These are phyloP conservation scores for Penicillium fuscoglaucum DNA, from an alignment of 2,329 filamentous ascomycete genomes.

Conservation along the genomic window DNA sequence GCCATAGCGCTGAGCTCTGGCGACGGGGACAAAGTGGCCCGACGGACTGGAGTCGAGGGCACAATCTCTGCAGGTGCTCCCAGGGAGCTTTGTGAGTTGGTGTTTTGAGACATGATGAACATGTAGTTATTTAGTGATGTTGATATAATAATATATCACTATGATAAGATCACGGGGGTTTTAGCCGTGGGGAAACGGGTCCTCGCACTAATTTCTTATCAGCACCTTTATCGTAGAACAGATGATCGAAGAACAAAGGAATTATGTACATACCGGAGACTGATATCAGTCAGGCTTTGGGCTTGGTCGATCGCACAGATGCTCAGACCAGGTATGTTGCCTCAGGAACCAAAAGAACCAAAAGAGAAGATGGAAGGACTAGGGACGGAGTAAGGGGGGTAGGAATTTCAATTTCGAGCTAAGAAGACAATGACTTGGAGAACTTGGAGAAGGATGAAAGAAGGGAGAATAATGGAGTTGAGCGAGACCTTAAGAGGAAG, in stretches of 20 bases:
- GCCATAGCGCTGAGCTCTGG: conserved; percentile 35
- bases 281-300: neutral
- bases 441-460: conserved; percentile 9
- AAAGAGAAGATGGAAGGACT: neutral
- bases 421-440: conserved; percentile 5
- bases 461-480: conserved; percentile 14
- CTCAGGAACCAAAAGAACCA: conserved; percentile 1
- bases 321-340: conserved; percentile 6
- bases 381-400: neutral
- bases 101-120: conserved; percentile 36
- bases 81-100: conserved; percentile 38
- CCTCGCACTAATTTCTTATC: conserved; percentile 25
- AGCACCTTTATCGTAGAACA: conserved; percentile 9
- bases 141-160: conserved; percentile 1
- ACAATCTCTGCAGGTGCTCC: conserved; percentile 42
- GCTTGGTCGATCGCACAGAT: conserved; percentile 7
- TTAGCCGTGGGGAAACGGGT: conserved; percentile 20
- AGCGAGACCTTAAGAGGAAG: conserved; percentile 25
- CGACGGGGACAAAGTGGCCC: conserved; percentile 38
- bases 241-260: conserved; percentile 12
- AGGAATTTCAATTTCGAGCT: neutral
- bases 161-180: conserved; percentile 11
- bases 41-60: conserved; percentile 37
- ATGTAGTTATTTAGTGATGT: neutral
- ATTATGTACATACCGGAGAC: conserved; percentile 29